Evolutionary conservation across 2,329 filamentous ascomycete species (phyloP), one percentile per base, ranked within the genome.

Genomic region (Penicillium rolfsii): DNA sequence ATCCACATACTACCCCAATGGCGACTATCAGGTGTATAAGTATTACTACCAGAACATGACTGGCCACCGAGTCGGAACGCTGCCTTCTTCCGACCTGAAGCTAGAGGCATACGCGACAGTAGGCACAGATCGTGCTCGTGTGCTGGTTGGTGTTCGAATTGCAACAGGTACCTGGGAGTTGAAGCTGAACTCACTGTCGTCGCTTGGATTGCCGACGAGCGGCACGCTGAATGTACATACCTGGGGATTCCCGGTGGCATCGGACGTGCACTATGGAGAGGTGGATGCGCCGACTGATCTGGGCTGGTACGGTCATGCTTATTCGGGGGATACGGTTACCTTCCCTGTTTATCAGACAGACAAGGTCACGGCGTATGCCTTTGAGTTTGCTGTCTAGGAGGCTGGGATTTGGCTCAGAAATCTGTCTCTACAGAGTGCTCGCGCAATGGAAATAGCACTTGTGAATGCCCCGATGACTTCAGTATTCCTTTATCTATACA

Each of bases 1-100:
- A 35, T 35, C 49, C 1, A 38, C 28, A 11, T 52, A 52, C 49
- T 14, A 38, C n/a, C 49, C 49, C 14, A 35, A 38, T 30, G 30
- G 49, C 8, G 49, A 52, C 5, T 52, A 52, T n/a, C 49, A 35
- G n/a, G n/a, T 52, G 11, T 52, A 52, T 11, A 22, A 52, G 19
- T 52, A 52, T 19, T 52, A 52, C 35, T 52, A 52, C 7, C 49
- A 38, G 12, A 36, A 52, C 12, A 52, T 52, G 49, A 52, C 49
- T 11, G 49, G 49, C 7, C 14, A 52, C 24, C 49, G 49, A 24
- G 49, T 52, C 4, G 30, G 49, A 22, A 52, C 49, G 7, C 28
- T 35, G 12, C 35, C 49, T 38, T 35, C 49, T 16, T 35, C 28
- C 2, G 49, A 52, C 11, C 5, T 38, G 30, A 35, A 35, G 30